Evolutionary conservation across 2,329 filamentous ascomycete genomes (phyloP), one percentile per base, ranked within the genome.

Genomic region (Beauveria sp.): DNA sequence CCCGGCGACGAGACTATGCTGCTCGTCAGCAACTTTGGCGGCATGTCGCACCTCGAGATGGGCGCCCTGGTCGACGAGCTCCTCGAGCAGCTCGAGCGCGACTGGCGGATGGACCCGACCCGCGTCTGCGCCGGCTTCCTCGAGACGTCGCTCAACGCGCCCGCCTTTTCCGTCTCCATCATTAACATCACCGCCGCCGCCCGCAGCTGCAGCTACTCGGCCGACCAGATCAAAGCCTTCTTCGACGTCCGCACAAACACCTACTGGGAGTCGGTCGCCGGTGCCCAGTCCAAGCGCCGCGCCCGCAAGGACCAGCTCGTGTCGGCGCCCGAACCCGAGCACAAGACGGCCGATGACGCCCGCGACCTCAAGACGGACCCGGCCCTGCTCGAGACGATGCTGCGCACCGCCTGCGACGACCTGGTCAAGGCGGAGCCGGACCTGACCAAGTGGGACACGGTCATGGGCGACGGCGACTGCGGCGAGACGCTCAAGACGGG

Each of bases 71-170:
- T 80, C 14, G 78, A 83, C 62, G 81, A 84, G 70, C 69, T 83
- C 12, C 75, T 83, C 7, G 74, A 75, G 42, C 82, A 84, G 67
- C 71, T 85, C 12, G 72, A 72, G 7, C 64, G 62, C 0, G 69
- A 76, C 63, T 85, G 81, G 79, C 73, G 74, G 6, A 75, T 83
- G 5, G 70, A 74, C 52, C 81, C 82, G 0, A 77, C 78, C 3
- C 78, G 87, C 34, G 79, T 88, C 57, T 78, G 83, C 57, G 75
- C 80, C 0, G 88, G 88, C 1, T 86, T 83, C 30, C 81, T 87
- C 61, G 88, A 90, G 79, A 90, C 87, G 0, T 89, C 86, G 18
- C 79, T 91, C 67, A 90, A 90, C 65, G 87, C 86, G 0, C 81
- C 87, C 0, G 88, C 86, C 0, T 90, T 90, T 68, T 88, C 85